Base-by-base conservation (phyloP, 1,284 basidiomycete genomes). In the Pseudozyma pruni region DNA sequence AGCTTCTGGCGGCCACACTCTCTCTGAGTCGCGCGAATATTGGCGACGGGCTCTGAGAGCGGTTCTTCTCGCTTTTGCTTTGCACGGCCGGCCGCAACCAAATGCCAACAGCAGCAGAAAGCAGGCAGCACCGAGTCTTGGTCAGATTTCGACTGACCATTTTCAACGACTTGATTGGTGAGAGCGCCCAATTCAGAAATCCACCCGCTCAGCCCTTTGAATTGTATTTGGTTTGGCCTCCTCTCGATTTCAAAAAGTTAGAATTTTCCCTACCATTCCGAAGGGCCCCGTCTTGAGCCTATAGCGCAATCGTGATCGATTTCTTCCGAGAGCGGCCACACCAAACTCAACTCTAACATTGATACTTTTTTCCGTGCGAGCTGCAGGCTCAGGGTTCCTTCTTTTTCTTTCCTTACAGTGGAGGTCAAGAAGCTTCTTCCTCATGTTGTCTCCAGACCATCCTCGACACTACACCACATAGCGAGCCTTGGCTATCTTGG, bases 281-380 rank as follows among this genome's bases (percentile, higher is more conserved):
- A 46, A 19, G 55, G 54, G 46, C 44, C 54, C 61, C 61, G 61
- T 48, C 48, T 6, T 41, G 47, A 50, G 19, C 34, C 33, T 51
- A 40, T 43, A 39, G 56, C 42, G 35, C 41, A 20, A 4, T 45
- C 49, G 62, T 66, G 62, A 66, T 66, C 62, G 62, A 59, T 59
- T 50, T 55, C 27, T 46, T 27, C 55, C 46, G 46, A 57, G 10
- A 33, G 29, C 2, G 38, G 17, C 22, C n/a, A n/a, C n/a, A n/a
- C n/a, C n/a, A n/a, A 11, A 19, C 8, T 19, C 37, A 31, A 37
- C 14, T 3, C 27, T 49, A 49, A 49, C 47, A 48, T 13, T 31
- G 4, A 4, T 2, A 3, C 23, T 22, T 38, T 39, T 27, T 56
- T 58, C n/a, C 62, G 62, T 58, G 54, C 62, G 62, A 64, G 62